Evolutionary conservation across 495 filamentous ascomycete genomes (phyloP), one percentile per base, ranked within the genome.

Genomic region (Parathielavia hyrcaniae): DNA sequence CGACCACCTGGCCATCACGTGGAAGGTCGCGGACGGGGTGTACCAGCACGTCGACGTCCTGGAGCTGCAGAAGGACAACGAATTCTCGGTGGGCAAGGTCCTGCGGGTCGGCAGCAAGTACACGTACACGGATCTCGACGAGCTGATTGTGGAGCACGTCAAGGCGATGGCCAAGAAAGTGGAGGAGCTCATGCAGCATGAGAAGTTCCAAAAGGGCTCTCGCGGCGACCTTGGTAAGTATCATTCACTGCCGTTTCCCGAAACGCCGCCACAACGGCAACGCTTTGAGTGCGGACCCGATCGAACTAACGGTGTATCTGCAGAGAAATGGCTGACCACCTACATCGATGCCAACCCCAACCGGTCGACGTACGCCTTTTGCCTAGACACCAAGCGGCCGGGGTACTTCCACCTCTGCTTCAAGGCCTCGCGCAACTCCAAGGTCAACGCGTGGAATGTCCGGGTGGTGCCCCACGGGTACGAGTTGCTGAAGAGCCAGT

Each of bases 111-210:
- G 83, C 14, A 87, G 89, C 46, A 88, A 87, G 66, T 91, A 90
- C 71, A 92, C 79, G 5, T 98, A 98, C 77, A 87, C 83, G 49
- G 93, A 98, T 86, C 75, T 98, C 54, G 93, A 98, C 72, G 93
- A 98, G 72, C 73, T 98, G 72, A 97, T 98, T 64, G 91, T 91
- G 70, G 90, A 90, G 58, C 93, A 98, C 62, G 88, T 98, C 65
- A 92, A 95, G 74, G 88, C 91, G 36, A 97, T 97, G 92, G 89
- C 90, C 32, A 89, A 86, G 75, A 98, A 98, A 75, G 91, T 97
- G 9, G 92, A 96, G 51, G 93, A 98, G 75, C 86, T 98, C 77
- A 89, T 88, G 80, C 75, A 86, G 61, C 82, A 96, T 73, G 91
- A 96, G 62, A 95, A 95, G 70, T 97, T 87, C 70, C 88, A 93